A percentile compares a stretch with the other conserved stretches of the same genome.
Evolutionary conservation across 1,139 yeast genomes (phyloP).

Genomic region (Diutina sp.): DNA sequence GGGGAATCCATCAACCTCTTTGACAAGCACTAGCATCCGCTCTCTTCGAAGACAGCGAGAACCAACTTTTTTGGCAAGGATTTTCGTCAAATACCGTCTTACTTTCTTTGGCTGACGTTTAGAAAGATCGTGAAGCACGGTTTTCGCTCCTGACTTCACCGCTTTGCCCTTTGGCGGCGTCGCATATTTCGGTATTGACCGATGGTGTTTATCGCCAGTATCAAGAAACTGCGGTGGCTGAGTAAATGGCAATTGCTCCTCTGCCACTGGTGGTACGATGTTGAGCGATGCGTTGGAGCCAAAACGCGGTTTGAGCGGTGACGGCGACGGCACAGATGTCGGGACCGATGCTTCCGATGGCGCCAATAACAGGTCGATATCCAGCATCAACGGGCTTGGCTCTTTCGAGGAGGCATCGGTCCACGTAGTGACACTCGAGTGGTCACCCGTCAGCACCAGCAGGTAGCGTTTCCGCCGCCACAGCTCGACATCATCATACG

Average conservation of each 20-base stretch:
- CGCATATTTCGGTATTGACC: not conserved
- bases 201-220: not conserved
- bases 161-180: not conserved
- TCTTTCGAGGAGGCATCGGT: not conserved
- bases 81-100: conserved; percentile 11
- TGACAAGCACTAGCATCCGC: conserved; percentile 53
- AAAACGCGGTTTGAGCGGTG: not conserved
- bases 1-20: conserved; percentile 9
- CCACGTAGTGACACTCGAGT: not conserved
- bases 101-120: conserved; percentile 13
- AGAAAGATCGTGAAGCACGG: conserved; percentile 13
- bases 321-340: not conserved
- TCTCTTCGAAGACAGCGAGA: conserved; percentile 34
- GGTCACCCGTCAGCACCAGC: not conserved
- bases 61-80: conserved; percentile 10
- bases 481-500: not conserved
- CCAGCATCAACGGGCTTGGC: not conserved
- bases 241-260: not conserved
- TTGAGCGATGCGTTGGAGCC: not conserved
- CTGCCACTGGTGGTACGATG: not conserved
- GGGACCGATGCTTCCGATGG: not conserved
- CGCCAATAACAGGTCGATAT: not conserved
- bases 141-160: conserved; percentile 9
- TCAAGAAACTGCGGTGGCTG: not conserved
- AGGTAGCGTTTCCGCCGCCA: not conserved